These are phyloP conservation scores for Aspergillus ochraceoroseus DNA, from an alignment of 2,329 filamentous ascomycete species.

Conservation along the genomic window DNA sequence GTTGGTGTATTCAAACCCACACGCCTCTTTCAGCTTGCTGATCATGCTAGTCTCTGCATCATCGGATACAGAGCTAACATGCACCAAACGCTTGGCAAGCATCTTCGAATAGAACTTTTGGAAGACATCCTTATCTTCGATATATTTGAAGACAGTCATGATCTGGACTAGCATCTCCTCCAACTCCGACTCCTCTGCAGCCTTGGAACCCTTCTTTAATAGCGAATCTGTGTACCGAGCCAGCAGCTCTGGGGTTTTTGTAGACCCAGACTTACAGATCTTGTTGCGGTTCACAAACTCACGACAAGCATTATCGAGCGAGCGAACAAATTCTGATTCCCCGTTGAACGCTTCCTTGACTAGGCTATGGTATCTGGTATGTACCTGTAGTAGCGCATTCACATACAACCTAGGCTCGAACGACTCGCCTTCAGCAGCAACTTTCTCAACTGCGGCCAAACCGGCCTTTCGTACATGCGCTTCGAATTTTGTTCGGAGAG, in stretches of 20 bases:
- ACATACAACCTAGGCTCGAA: conserved; percentile 96
- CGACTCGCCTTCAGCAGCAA: conserved; percentile 79
- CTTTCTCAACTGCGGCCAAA: conserved; percentile 81
- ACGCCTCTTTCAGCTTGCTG: conserved; percentile 96
- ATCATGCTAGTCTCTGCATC: conserved; percentile 99
- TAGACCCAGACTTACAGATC: conserved; percentile 88
- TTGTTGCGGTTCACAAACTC: conserved; percentile 98
- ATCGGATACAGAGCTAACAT: conserved; percentile 90
- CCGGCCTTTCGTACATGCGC: conserved; percentile 88
- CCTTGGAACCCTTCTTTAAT: conserved; percentile 82
- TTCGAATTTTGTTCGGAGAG: conserved; percentile 81
- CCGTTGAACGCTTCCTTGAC: conserved; percentile 91
- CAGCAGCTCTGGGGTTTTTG: conserved; percentile 87
- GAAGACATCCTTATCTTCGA: conserved; percentile 99
- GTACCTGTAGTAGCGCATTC: conserved; percentile 87
- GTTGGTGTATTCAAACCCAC: conserved; percentile 98
- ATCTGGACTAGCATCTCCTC: conserved; percentile 85
- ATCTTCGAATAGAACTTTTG: conserved; percentile 99
- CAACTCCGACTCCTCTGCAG: conserved; percentile 87
- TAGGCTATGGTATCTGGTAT: conserved; percentile 84
- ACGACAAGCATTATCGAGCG: conserved; percentile 91
- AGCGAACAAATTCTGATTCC: conserved; percentile 93
- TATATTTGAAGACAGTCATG: conserved; percentile 99
- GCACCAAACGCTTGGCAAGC: conserved; percentile 88
- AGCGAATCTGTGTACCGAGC: conserved; percentile 94